Evolutionary conservation across 2,329 filamentous ascomycete genomes (phyloP), one percentile per base, ranked within the genome.

Genomic region (Exophiala sideris): DNA sequence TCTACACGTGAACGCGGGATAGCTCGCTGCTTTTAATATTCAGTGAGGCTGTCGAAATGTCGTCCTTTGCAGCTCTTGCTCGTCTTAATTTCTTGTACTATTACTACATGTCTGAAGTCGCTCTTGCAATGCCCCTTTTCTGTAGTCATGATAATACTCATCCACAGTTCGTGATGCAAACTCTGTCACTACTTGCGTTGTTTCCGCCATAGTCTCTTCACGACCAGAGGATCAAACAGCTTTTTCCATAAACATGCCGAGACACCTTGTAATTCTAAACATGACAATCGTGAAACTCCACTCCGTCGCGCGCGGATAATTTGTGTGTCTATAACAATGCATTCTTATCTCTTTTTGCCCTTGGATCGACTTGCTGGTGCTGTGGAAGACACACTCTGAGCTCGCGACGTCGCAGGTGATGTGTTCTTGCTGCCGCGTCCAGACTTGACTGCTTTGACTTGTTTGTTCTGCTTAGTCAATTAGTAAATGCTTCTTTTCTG

Each of bases 401-500:
- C 91, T 59, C 94, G 82, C 5, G 91, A 96, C 0, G 86, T 88
- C 4, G 85, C 80, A 3, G 86, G 81, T 1, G 91, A 94, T 52
- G 82, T 88, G 46, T 83, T 81, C 70, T 60, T 57, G 48, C 55
- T 53, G 34, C 62, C 54, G 51, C 60, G 50, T 40, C 68, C 74
- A 34, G 81, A 84, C 73, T 96, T 96, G 67, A 96, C 84, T 44
- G 86, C 89, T 64, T 96, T 94, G 45, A 96, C 82, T 48, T 89
- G 85, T 76, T 97, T 97, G 73, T 96, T 96, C 91, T 97, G 68
- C 29, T 44, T n/a, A 63, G 60, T 68, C 7, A 29, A 52, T 65
- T 55, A 63, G 41, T 32, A 29, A 50, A 33, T 11, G 35, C 24
- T 34, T 34, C 35, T 21, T 34, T 34, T 18, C 2, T 40, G 14